Evolutionary conservation across 768 basidiomycete species (phyloP), one percentile per base, ranked within the genome.

Genomic region (Suillus alpinus): DNA sequence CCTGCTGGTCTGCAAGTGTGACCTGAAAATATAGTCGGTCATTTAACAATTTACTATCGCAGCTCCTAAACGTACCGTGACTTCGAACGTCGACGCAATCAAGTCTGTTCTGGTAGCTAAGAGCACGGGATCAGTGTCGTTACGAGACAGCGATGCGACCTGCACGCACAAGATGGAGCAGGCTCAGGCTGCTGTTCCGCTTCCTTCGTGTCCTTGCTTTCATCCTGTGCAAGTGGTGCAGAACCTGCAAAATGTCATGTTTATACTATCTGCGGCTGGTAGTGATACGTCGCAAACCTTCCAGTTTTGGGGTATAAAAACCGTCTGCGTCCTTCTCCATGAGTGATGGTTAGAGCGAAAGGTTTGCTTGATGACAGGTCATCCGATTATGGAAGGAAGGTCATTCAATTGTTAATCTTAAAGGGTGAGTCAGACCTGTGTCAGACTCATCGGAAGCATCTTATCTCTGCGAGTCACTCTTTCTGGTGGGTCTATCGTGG

Each of bases 1-100:
- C 86, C 76, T 98, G 97, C 71, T 96, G 93, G 77, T 98, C 95
- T 55, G 95, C 95, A 60, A 98, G 83, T 20, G 95, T 98, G 64
- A 99, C 95, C 94, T 94, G 67, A 62, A 23, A 60, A 36, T 49
- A 34, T 51, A 56, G 55, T 64, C 56, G 64, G 63, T 39, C 56
- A 39, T 40, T 13, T 44, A 23, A 29, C 60, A 51, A n/a, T 23
- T 3, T 37, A 20, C 26, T 20, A 32, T 57, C 52, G 37, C 10
- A 29, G 9, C 47, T 20, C 6, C 26, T 26, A 26, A 43, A 74
- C 87, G 59, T 71, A 92, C 92, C 67, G 84, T 82, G 63, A 94
- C 92, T 75, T 94, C 91, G 69, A 91, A 94, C 29, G 84, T 86
- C n/a, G 90, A 88, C 63, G 86, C 82, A 67, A 92, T 82, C 40